Conservation (phyloP, 2,329 filamentous ascomycete species). For the Decorospora gaudefroyi region DNA sequence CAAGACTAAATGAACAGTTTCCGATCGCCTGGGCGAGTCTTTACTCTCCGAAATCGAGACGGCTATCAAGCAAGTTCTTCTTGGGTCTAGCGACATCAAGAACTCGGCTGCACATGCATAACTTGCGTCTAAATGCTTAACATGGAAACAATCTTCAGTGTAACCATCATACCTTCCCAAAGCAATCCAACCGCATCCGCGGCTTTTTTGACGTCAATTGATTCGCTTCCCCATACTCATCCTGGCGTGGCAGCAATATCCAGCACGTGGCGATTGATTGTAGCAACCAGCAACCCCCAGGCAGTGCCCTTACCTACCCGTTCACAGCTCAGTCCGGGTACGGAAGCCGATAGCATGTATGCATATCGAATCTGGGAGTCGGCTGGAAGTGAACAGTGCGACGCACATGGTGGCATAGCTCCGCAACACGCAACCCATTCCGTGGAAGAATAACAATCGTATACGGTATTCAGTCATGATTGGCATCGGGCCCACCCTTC, state of each 20-base stretch:
- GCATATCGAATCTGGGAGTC: too few relatives aligned
- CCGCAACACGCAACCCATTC: background rate
- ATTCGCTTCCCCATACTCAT: constrained; percentile 4
- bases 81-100: too few relatives aligned
- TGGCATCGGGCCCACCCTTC: background rate
- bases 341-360: too few relatives aligned
- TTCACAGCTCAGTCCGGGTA: background rate
- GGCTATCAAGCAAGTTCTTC: background rate
- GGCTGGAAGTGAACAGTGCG: constrained; percentile 2
- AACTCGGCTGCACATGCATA: background rate
- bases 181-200: constrained; percentile 5
- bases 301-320: background rate
- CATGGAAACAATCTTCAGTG: background rate
- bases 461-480: too few relatives aligned
- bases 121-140: background rate
- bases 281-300: too few relatives aligned
- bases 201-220: background rate
- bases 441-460: too few relatives aligned
- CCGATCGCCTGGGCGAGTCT: too few relatives aligned
- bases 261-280: background rate
- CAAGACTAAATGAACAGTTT: too few relatives aligned
- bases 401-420: background rate
- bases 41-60: background rate
- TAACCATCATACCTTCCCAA: background rate
- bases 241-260: background rate